Evolutionary conservation across 192 early-diverging fungal species (phyloP).

Genomic region (Radiomyces spectabilis): DNA sequence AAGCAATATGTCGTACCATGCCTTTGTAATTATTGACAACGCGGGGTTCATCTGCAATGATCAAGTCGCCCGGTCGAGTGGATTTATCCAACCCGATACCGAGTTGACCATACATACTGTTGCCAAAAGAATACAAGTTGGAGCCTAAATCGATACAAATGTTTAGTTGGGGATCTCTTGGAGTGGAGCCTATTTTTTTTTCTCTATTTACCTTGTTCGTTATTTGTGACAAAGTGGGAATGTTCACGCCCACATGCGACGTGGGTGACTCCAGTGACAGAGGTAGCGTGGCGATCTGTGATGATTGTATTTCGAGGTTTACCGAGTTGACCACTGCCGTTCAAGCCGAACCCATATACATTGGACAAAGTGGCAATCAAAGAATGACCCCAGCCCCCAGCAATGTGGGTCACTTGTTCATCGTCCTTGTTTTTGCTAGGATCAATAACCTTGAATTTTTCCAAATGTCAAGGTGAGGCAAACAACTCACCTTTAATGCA

Average conservation of each 20-base stretch:
- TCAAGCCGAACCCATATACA: slow-evolving; percentile 23
- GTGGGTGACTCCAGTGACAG: background rate
- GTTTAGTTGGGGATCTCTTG: no score
- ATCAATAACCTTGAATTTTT: no score
- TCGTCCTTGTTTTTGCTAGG: background rate
- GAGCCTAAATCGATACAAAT: background rate
- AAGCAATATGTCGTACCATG: slow-evolving; percentile 44
- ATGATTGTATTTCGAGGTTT: background rate
- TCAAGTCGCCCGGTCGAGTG: slow-evolving; percentile 7
- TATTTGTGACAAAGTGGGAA: slow-evolving; percentile 44
- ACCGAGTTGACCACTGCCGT: slow-evolving; percentile 23
- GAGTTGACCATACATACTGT: slow-evolving; percentile 63
- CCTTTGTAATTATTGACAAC: slow-evolving; percentile 18
- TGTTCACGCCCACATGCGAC: slow-evolving; percentile 60
- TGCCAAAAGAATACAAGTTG: slow-evolving; percentile 48
- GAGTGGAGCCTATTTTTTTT: background rate
- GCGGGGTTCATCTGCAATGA: slow-evolving; percentile 16
- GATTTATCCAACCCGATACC: slow-evolving; percentile 40
- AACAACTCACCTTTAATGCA: slow-evolving; percentile 9
- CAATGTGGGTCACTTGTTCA: slow-evolving; percentile 13
- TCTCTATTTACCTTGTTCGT: background rate
- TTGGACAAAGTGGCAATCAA: slow-evolving; percentile 5
- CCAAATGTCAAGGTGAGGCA: no score
- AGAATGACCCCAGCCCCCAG: slow-evolving; percentile 29
- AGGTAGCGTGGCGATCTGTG: background rate